Conservation (phyloP, 2,329 filamentous ascomycete species). For the Sclerotinia minor region DNA sequence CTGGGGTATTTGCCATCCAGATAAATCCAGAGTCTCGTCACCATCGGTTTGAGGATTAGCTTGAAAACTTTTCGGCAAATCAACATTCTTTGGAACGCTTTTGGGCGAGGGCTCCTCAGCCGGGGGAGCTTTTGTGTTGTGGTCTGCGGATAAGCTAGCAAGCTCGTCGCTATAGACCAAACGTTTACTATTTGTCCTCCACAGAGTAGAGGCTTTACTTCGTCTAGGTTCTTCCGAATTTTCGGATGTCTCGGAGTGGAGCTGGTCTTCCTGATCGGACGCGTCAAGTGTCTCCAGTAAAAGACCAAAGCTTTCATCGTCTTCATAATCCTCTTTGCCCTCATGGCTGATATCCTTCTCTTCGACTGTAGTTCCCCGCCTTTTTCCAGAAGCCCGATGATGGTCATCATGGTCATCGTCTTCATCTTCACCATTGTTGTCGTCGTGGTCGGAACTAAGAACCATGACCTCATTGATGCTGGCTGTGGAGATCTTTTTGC, state of each 20-base stretch:
- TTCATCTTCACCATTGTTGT: neutral
- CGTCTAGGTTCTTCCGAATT: conserved; percentile 36
- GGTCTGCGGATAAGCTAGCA: conserved; percentile 29
- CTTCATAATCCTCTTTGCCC: conserved; percentile 27
- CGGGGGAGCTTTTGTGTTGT: conserved; percentile 23
- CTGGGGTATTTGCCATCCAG: conserved; percentile 39
- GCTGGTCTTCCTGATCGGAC: conserved; percentile 28
- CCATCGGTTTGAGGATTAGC: conserved; percentile 20
- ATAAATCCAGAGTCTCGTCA: conserved; percentile 31
- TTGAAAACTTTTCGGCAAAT: conserved; percentile 1
- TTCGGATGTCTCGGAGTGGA: conserved; percentile 30
- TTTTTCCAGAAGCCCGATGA: conserved; percentile 37
- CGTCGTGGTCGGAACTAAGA: conserved; percentile 34
- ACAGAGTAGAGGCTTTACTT: conserved; percentile 40
- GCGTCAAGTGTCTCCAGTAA: conserved; percentile 41
- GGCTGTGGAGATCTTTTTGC: conserved; percentile 33
- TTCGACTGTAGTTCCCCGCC: conserved; percentile 35
- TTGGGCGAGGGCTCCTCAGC: conserved; percentile 13
- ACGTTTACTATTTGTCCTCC: conserved; percentile 40
- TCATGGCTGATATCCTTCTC: neutral
- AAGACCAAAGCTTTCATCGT: conserved; percentile 40
- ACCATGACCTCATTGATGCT: conserved; percentile 33
- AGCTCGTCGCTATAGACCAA: conserved; percentile 40
- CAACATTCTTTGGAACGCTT: neutral
- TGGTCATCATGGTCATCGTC: conserved; percentile 27